Conservation (phyloP, 352 stramenopile genomes). For the Blastocystis sp. region DNA sequence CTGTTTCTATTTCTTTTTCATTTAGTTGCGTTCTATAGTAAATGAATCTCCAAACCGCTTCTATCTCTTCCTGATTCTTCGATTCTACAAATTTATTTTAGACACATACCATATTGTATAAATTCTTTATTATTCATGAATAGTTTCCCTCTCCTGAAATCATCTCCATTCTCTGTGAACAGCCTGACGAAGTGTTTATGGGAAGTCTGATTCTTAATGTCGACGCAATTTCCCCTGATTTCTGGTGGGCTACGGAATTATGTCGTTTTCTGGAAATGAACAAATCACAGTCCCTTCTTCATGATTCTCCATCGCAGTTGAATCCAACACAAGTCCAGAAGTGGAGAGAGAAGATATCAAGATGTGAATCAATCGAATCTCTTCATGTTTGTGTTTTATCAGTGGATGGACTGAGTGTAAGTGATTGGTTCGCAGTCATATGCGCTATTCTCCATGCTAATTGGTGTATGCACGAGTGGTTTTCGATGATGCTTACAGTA, state of each 20-base stretch:
- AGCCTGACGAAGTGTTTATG: neutral
- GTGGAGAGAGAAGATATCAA: neutral
- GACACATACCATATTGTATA: neutral
- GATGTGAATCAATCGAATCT: neutral
- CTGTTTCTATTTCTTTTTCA: neutral
- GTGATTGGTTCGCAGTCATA: neutral
- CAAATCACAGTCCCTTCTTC: neutral
- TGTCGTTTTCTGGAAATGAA: neutral
- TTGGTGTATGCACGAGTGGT: neutral
- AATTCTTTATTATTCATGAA: neutral
- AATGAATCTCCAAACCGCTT: neutral
- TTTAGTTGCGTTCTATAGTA: neutral
- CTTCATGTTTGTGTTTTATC: neutral
- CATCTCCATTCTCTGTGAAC: neutral
- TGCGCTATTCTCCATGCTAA: neutral
- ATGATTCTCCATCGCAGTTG: neutral
- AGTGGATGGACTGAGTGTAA: neutral
- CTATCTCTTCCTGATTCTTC: neutral
- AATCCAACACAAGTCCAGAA: neutral
- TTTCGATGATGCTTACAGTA: neutral
- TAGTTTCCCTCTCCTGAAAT: neutral
- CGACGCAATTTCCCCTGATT: neutral
- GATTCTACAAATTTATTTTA: neutral
- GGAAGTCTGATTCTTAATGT: neutral
- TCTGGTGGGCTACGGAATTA: neutral